Percentiles rank a stretch among this genome's conserved stretches.
Evolutionary conservation across 2,329 filamentous ascomycete genomes (phyloP).

Genomic region (Penicillium concentricum): DNA sequence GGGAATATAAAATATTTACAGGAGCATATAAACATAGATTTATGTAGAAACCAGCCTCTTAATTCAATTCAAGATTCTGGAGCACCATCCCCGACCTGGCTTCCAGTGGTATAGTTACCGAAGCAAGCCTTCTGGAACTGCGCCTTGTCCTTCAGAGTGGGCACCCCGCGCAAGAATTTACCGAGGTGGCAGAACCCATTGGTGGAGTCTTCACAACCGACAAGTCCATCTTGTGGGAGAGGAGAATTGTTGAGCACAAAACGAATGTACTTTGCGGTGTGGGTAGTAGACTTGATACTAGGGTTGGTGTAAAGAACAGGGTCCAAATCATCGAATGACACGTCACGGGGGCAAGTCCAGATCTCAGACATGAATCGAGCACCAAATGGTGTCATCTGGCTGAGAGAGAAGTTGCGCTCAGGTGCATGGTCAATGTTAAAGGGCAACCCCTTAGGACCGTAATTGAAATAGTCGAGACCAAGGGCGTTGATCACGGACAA

Average conservation of each 20-base stretch:
- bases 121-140: conserved; percentile 33
- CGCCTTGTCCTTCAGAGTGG: conserved; percentile 25
- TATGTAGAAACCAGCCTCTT: not conserved
- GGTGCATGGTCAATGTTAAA: conserved; percentile 39
- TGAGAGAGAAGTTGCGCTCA: conserved; percentile 51
- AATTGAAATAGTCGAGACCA: conserved; percentile 54
- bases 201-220: conserved; percentile 22
- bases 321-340: conserved; percentile 25
- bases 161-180: conserved; percentile 27
- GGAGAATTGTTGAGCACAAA: conserved; percentile 34
- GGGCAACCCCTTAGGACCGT: conserved; percentile 27
- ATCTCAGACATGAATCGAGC: conserved; percentile 57
- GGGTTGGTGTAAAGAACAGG: conserved; percentile 39
- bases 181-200: conserved; percentile 33
- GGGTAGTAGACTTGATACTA: conserved; percentile 6
- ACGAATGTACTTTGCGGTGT: conserved; percentile 28
- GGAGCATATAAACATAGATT: not conserved
- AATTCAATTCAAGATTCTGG: conserved; percentile 5
- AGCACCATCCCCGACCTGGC: conserved; percentile 27
- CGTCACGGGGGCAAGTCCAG: conserved; percentile 48
- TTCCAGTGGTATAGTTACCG: conserved; percentile 24
- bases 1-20: not conserved
- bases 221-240: conserved; percentile 28
- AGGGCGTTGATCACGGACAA: conserved; percentile 52
- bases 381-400: conserved; percentile 55